phyloP scores from a whole-genome alignment of 495 filamentous ascomycete species.

The Neurospora sp. region DNA sequence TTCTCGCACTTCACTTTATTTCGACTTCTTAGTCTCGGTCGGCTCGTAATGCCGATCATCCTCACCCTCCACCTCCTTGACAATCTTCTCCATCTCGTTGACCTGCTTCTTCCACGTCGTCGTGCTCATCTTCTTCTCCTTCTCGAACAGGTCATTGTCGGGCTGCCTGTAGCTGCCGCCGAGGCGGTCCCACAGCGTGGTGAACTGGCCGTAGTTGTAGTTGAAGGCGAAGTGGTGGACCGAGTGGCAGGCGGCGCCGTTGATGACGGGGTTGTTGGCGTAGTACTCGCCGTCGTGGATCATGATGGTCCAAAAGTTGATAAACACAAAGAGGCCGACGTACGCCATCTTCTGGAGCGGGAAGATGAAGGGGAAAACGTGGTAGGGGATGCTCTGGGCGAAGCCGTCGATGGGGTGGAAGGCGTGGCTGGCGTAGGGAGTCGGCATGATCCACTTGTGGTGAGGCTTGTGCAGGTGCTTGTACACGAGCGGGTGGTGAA shows the following conservation, averaged over 20 bases:
- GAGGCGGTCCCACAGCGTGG: constrained; percentile 87
- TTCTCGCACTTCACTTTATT: constrained; percentile 9
- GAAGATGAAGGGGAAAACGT: constrained; percentile 88
- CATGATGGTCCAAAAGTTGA: constrained; percentile 96
- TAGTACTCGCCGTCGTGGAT: constrained; percentile 98
- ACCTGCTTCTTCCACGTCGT: constrained; percentile 72
- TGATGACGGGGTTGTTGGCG: constrained; percentile 77
- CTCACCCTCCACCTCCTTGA: constrained; percentile 75
- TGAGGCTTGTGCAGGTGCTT: constrained; percentile 90
- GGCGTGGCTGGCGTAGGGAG: constrained; percentile 81
- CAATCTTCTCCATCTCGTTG: constrained; percentile 76
- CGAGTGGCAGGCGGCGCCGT: constrained; percentile 84
- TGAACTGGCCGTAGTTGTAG: constrained; percentile 97
- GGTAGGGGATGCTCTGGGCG: constrained; percentile 86
- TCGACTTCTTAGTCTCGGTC: constrained; percentile 38
- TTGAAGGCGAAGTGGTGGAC: constrained; percentile 93
- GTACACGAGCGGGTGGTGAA: constrained; percentile 79
- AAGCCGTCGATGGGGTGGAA: constrained; percentile 95
- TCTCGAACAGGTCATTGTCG: constrained; percentile 76
- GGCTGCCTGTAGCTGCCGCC: constrained; percentile 84
- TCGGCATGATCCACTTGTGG: constrained; percentile 99
- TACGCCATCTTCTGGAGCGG: constrained; percentile 88
- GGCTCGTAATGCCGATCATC: constrained; percentile 67
- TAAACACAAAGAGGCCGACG: constrained; percentile 75
- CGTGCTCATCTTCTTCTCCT: constrained; percentile 80